Percentiles rank a stretch among this genome's conserved stretches.
Conservation (phyloP, 106 monocot species). For the Apostasia ramifera region DNA sequence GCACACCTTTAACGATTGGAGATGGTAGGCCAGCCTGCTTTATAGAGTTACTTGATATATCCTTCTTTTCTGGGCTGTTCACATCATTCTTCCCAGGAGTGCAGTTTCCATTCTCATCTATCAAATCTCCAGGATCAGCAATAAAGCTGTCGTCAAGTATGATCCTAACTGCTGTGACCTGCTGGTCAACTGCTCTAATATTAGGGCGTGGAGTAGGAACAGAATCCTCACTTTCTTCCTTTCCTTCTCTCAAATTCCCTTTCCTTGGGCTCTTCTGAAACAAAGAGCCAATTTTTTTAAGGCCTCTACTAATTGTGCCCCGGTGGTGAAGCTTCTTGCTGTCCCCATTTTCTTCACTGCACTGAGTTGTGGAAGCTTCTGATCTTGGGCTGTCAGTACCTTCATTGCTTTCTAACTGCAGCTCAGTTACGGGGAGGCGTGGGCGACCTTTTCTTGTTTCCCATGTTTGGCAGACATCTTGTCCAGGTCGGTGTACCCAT, state of each 20-base stretch:
- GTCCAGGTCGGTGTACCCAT: slow-evolving; percentile 20
- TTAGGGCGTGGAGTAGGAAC: slow-evolving; percentile 26
- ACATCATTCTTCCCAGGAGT: slow-evolving; percentile 6
- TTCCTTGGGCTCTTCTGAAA: slow-evolving; percentile 25
- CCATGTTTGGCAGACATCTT: slow-evolving; percentile 18
- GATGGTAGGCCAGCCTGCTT: slow-evolving; percentile 12
- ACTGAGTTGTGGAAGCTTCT: background rate
- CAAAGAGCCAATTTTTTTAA: slow-evolving; percentile 30
- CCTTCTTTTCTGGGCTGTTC: slow-evolving; percentile 15
- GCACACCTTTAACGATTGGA: slow-evolving; percentile 21
- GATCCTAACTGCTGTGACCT: slow-evolving; percentile 23
- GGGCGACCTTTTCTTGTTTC: slow-evolving; percentile 17
- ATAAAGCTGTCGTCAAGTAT: slow-evolving; percentile 11
- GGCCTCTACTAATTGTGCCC: slow-evolving; percentile 18
- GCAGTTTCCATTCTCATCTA: background rate
- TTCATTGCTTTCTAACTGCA: slow-evolving; percentile 12
- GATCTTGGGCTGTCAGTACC: slow-evolving; percentile 14
- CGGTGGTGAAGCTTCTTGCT: slow-evolving; percentile 14
- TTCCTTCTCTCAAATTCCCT: slow-evolving; percentile 4
- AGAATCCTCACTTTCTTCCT: background rate
- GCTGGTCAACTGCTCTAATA: slow-evolving; percentile 16
- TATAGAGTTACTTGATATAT: slow-evolving; percentile 10
- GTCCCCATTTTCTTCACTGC: slow-evolving; percentile 8
- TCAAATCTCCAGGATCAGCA: slow-evolving; percentile 6
- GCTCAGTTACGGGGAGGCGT: slow-evolving; percentile 8